Evolutionary conservation across 208 protist genomes (phyloP), one percentile per base, ranked within the genome.

Genomic region (Leptomonas pyrrhocoris): DNA sequence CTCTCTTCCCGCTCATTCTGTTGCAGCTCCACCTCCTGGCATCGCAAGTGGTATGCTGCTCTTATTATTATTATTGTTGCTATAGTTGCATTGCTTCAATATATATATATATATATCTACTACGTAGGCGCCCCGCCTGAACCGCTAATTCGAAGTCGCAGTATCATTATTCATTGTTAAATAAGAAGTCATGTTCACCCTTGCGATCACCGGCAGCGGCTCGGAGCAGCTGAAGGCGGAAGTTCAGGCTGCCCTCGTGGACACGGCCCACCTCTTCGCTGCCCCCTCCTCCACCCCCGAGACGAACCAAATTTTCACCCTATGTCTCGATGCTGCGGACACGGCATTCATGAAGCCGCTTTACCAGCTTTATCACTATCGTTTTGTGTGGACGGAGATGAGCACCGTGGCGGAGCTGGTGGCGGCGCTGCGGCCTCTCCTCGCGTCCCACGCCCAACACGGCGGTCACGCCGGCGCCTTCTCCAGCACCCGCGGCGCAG

Each of bases 401-500:
- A 89, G 83, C 67, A 84, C 75, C 6, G 56, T 79, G 2, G 79
- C 75, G 31, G 86, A 92, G 57, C 58, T 85, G 30, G 30, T 84
- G 28, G 21, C 62, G 27, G 68, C 31, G 13, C 60, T 86, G 65
- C 61, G 36, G 30, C 62, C 46, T 1, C 53, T 69, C 28, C 48
- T 85, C 38, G 59, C 68, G n/a, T 48, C 64, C 9, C 36, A 66
- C 38, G 58, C 31, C 21, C 25, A n/a, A n/a, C n/a, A n/a, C n/a
- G n/a, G 51, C n/a, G 55, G 5, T 7, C 54, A 46, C 48, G 62
- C 50, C 53, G 57, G 28, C 30, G 6, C 68, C 55, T 94, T 94
- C 63, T 80, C 63, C 8, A 92, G 83, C 68, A 94, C 89, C 19
- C 85, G 89, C 50, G 86, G 89, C 18, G 65, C 46, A 11, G 57